Conservation (phyloP, 1,284 basidiomycete genomes). For the Fomitopsis betulina region DNA sequence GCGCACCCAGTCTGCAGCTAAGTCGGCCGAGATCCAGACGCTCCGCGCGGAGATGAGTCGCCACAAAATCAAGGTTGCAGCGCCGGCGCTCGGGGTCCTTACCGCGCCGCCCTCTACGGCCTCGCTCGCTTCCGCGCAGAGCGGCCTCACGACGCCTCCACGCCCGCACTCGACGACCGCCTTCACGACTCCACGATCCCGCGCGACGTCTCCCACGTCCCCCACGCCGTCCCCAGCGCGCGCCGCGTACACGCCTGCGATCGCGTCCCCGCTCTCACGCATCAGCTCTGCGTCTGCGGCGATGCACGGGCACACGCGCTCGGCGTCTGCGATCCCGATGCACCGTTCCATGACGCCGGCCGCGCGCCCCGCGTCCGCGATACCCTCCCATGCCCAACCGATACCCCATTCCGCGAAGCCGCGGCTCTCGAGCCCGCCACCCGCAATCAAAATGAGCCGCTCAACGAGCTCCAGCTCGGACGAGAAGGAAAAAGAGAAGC, state of each 20-base stretch:
- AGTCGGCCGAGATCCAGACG: constrained; percentile 63
- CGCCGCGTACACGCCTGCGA: constrained; percentile 17
- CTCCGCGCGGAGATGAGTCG: constrained; percentile 62
- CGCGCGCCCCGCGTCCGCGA: constrained; percentile 23
- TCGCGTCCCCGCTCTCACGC: constrained; percentile 25
- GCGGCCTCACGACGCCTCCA: constrained; percentile 20
- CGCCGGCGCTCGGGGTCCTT: constrained; percentile 19
- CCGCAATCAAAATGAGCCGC: constrained; percentile 28
- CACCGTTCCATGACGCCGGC: constrained; percentile 26
- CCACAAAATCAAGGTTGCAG: constrained; percentile 20
- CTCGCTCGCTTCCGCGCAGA: constrained; percentile 13
- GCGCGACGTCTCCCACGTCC: constrained; percentile 29
- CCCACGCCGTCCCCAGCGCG: constrained; percentile 19
- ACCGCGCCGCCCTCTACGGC: constrained; percentile 19
- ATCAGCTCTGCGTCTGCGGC: constrained; percentile 17
- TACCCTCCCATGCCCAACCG: constrained; percentile 16
- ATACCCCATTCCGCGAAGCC: constrained; percentile 22
- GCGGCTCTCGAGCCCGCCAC: constrained; percentile 25
- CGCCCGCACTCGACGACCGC: constrained; percentile 23
- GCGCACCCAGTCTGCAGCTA: constrained; percentile 59
- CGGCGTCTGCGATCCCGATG: constrained; percentile 16
- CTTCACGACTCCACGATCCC: constrained; percentile 22
- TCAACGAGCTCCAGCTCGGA: constrained; percentile 28
- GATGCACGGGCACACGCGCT: constrained; percentile 17
- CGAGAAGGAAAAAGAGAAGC: constrained; percentile 27